These are phyloP conservation scores for Sophora flavescens DNA, from an alignment of 306 rosid species.

Conservation along the genomic window DNA sequence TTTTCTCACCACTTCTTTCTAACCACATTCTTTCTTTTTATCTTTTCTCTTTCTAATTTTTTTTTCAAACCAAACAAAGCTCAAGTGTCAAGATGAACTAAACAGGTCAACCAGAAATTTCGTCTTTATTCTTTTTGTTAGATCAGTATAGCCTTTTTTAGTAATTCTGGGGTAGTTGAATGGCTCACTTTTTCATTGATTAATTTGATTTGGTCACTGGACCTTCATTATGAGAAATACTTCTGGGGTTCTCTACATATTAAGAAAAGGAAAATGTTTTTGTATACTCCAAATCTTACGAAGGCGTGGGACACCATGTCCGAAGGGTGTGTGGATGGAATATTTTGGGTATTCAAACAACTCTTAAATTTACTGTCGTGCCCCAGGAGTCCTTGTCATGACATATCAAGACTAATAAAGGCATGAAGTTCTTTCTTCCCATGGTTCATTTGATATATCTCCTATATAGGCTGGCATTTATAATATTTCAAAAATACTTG, in stretches of 20 bases:
- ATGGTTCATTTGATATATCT: slow-evolving; percentile 10
- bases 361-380: too few species aligned
- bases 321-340: too few species aligned
- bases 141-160: slow-evolving; percentile 3
- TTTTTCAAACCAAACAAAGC: too few species aligned
- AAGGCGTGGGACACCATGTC: too few species aligned
- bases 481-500: not conserved
- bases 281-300: too few species aligned
- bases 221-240: slow-evolving; percentile 6
- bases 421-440: slow-evolving; percentile 6
- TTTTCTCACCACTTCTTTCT: too few species aligned
- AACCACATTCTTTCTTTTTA: too few species aligned
- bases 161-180: slow-evolving; percentile 16
- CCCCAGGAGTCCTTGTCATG: not conserved
- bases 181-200: not conserved
- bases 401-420: slow-evolving; percentile 14
- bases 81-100: not conserved
- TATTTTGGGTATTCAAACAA: too few species aligned
- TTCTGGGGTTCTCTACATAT: not conserved
- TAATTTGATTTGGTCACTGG: slow-evolving; percentile 28
- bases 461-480: not conserved
- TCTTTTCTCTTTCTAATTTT: too few species aligned
- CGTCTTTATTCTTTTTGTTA: slow-evolving; percentile 1
- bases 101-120: not conserved
- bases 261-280: not conserved